Conservation (phyloP, 1,139 yeast genomes). For the Candida dubliniensis region DNA sequence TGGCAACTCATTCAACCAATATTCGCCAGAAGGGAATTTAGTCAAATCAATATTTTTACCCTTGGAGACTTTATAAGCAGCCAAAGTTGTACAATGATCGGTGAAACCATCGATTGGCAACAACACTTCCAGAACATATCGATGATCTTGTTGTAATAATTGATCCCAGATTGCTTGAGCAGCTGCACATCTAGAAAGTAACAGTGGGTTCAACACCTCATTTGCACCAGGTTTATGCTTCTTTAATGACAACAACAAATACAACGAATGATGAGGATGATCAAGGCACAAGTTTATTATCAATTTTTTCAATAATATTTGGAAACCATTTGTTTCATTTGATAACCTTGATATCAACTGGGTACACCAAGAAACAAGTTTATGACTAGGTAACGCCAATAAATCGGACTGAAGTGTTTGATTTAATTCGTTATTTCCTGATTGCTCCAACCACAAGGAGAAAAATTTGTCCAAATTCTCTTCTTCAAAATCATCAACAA, state of each 20-base stretch:
- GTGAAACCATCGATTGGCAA: conserved; percentile 50
- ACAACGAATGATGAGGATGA: conserved; percentile 80
- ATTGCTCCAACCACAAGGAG: conserved; percentile 79
- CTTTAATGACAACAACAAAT: conserved; percentile 60
- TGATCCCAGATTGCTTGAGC: conserved; percentile 49
- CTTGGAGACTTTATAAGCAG: conserved; percentile 44
- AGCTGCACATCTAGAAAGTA: conserved; percentile 50
- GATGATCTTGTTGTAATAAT: conserved; percentile 10
- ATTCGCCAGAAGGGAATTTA: conserved; percentile 41
- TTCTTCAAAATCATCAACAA: conserved; percentile 47
- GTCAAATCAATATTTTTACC: conserved; percentile 37
- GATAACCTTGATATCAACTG: conserved; percentile 77
- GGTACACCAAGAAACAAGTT: conserved; percentile 77
- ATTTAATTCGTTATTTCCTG: conserved; percentile 43
- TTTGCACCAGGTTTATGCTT: conserved; percentile 39
- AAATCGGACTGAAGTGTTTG: conserved; percentile 31
- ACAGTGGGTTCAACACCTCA: conserved; percentile 30
- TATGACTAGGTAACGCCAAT: conserved; percentile 50
- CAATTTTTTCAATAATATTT: conserved; percentile 49
- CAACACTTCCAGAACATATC: conserved; percentile 18
- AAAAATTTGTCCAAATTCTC: conserved; percentile 76
- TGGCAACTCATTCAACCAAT: conserved; percentile 58
- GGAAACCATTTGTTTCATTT: conserved; percentile 52
- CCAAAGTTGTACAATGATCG: conserved; percentile 49
- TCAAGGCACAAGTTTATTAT: conserved; percentile 51